Base-by-base conservation (phyloP, 177 flowering plant species). In the Vitis hybrid region DNA sequence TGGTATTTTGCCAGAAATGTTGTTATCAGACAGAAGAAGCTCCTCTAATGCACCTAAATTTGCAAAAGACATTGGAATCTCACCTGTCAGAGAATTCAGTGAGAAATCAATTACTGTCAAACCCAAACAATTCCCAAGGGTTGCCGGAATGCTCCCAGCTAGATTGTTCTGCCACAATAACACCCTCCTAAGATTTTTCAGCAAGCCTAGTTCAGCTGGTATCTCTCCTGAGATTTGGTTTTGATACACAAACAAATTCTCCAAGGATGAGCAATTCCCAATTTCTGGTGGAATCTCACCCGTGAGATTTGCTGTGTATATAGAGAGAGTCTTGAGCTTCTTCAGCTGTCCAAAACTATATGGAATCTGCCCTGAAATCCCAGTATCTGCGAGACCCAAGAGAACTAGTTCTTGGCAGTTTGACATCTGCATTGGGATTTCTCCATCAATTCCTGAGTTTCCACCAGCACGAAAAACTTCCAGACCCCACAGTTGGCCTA, bases 391-490 rank as follows among this genome's bases (percentile, higher is more conserved):
- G 53, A 88, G 81, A 54, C 92, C 92, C 51, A 90, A 70, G 62
- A 82, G 65, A 2, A 18, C 38, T n/a, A 90, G 79, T 11, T 11
- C 62, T 62, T 62, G 76, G 76, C 94, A 90, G 73, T 78, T 76
- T 59, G 83, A 79, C 49, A 90, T 82, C 78, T 82, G 72, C 73
- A 28, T 28, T 13, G 91, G 94, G 44, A 90, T 84, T 57, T 82
- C 82, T 6, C 94, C 94, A 49, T 53, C 15, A 59, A 90, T 80
- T 33, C 75, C 81, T 1, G 50, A 28, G 65, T 88, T 88, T 8
- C 92, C 92, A 9, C 90, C 92, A 2, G 83, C 84, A 1, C 90
- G 85, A 28, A 90, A 76, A 28, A 81, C 71, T 71, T 85, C 85
- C 19, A 90, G 73, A 64, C 72, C 56, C 24, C 7, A 8, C 63